Evolutionary conservation across 768 basidiomycete genomes (phyloP).

Genomic region (Sporobolomyces phaffii): DNA sequence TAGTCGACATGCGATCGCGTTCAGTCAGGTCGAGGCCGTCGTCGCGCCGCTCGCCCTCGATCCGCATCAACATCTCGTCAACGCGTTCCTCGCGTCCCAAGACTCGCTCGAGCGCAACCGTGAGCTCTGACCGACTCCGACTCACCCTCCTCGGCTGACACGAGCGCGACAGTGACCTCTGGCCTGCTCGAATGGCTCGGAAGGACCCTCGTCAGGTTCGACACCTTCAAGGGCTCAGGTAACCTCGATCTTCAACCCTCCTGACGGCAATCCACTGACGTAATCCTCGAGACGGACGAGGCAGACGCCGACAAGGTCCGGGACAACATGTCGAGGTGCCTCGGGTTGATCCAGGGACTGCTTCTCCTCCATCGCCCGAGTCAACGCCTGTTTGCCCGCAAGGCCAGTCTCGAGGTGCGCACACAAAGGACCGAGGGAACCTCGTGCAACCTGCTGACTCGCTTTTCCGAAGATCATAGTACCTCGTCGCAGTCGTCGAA

Average conservation of each 20-base stretch:
- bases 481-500: slow-evolving; percentile 65
- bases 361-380: slow-evolving; percentile 62
- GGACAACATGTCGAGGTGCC: slow-evolving; percentile 28
- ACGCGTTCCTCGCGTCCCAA: slow-evolving; percentile 21
- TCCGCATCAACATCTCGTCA: not conserved
- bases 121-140: not conserved
- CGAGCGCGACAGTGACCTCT: slow-evolving; percentile 1
- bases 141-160: not conserved
- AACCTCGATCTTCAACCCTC: not conserved
- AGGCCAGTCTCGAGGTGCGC: slow-evolving; percentile 62
- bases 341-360: slow-evolving; percentile 72
- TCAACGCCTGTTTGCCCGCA: slow-evolving; percentile 65
- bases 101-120: slow-evolving; percentile 23
- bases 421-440: not conserved
- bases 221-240: not conserved
- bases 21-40: slow-evolving; percentile 10
- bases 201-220: not conserved
- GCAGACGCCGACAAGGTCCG: not conserved
- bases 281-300: not conserved
- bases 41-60: slow-evolving; percentile 21
- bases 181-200: slow-evolving; percentile 31
- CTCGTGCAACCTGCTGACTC: not conserved
- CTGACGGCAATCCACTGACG: too few relatives aligned
- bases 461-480: slow-evolving; percentile 51
- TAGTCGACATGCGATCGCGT: not conserved